Evolutionary conservation across 2,329 filamentous ascomycete species (phyloP), one percentile per base, ranked within the genome.

Genomic region (Diaporthe sp.): DNA sequence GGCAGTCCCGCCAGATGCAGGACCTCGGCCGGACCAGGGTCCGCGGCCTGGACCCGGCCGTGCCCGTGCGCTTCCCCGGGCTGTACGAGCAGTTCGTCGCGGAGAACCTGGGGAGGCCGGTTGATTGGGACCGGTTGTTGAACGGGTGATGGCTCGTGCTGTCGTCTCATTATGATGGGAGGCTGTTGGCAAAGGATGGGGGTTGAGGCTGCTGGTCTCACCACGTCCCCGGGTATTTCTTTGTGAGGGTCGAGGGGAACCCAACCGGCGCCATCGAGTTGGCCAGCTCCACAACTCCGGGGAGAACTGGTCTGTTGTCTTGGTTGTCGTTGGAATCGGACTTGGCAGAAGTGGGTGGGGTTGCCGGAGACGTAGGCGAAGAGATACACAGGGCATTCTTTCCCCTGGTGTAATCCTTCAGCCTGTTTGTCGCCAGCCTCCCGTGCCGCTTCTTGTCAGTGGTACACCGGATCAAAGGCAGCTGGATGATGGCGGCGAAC

Each of bases 401-500:
- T 28, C 82, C 81, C 76, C 80, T 84, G 58, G 80, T 83, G 74
- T 86, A 88, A 76, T 87, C 84, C 74, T 82, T 84, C 75, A 87
- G 81, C 45, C 85, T 81, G 28, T 80, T 79, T 10, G 83, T 85
- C 6, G 82, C 86, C 40, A 87, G 78, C 54, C 80, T 83, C 8
- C 85, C 86, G 61, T 84, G 80, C 72, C 84, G 80, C 52, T 84
- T 83, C 73, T 85, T 83, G 76, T 88, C 86, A 2, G 83, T 84
- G 9, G 85, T 83, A 75, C 85, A 85, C 10, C 86, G 83, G 19
- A 88, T 81, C 50, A 88, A 80, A 2, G 87, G 87, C 6, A 89
- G 82, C 75, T 87, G 85, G 17, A 89, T 84, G 69, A 88, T 84
- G 67, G 86, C 87, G 0, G 83, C 82, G 74, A 88, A 88, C 22